Evolutionary conservation across 2,329 filamentous ascomycete genomes (phyloP).

Genomic region (Periglandula ipomoeae): DNA sequence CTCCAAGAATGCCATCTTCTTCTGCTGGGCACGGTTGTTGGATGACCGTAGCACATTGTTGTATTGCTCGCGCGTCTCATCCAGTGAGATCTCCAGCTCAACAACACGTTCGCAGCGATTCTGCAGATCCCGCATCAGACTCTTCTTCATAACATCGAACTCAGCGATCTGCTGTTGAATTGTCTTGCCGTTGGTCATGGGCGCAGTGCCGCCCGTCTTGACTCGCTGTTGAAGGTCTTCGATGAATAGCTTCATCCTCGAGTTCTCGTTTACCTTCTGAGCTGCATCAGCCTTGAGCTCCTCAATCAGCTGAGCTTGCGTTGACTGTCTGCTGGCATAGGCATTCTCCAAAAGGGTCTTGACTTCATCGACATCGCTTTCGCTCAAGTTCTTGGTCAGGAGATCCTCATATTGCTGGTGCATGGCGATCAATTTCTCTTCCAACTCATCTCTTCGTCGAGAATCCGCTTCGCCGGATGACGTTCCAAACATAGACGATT

Average conservation of each 20-base stretch:
- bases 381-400: conserved; percentile 67
- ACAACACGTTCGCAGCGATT: conserved; percentile 97
- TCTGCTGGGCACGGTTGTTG: conserved; percentile 97
- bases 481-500: conserved; percentile 69
- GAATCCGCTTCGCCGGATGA: conserved; percentile 55
- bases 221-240: conserved; percentile 69
- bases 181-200: conserved; percentile 76
- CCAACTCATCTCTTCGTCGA: conserved; percentile 65
- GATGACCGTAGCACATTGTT: conserved; percentile 95
- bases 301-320: conserved; percentile 62
- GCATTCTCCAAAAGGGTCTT: conserved; percentile 70
- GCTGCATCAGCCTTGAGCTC: conserved; percentile 68
- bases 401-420: conserved; percentile 80
- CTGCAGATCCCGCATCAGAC: conserved; percentile 94
- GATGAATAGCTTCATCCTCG: conserved; percentile 69
- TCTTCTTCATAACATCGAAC: conserved; percentile 99
- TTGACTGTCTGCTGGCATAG: conserved; percentile 65
- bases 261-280: conserved; percentile 73
- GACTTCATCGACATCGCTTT: conserved; percentile 74
- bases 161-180: conserved; percentile 97
- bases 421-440: conserved; percentile 62
- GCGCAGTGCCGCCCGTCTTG: conserved; percentile 46
- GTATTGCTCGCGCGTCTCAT: conserved; percentile 97
- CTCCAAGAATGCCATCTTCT: conserved; percentile 99
- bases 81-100: conserved; percentile 93